A percentile compares a stretch with the other conserved stretches of the same genome.
Conservation (phyloP, 805 yeast genomes). For the Teunomyces aglyptinius region DNA sequence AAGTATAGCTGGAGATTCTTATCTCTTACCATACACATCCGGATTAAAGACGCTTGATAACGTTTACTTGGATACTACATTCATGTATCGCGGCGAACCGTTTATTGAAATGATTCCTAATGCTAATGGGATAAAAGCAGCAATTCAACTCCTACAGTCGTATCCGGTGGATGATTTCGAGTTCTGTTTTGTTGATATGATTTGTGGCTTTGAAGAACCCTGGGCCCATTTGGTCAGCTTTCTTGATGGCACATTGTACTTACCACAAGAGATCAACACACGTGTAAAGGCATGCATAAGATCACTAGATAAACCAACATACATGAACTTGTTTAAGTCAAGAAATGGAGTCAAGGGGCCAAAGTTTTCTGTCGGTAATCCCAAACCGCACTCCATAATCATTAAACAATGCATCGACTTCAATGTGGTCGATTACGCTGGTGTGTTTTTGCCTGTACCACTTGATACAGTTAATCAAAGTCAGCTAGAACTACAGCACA, state of each 20-base stretch:
- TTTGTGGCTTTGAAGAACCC: conserved; percentile 54
- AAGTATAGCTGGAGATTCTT: conserved; percentile 34
- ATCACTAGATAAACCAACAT: not conserved
- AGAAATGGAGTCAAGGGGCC: not conserved
- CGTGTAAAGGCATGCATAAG: not conserved
- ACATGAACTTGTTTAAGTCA: conserved; percentile 1
- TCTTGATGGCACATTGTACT: conserved; percentile 16
- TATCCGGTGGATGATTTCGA: conserved; percentile 44
- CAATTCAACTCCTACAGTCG: conserved; percentile 29
- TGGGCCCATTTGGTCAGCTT: conserved; percentile 39
- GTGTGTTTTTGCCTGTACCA: conserved; percentile 25
- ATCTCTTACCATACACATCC: conserved; percentile 40
- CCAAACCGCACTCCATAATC: conserved; percentile 15
- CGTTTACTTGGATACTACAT: conserved; percentile 56
- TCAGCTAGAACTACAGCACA: conserved; percentile 15
- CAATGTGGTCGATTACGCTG: conserved; percentile 32
- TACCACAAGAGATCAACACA: conserved; percentile 6
- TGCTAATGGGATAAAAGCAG: conserved; percentile 36
- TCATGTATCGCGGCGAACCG: conserved; percentile 49
- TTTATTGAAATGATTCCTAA: conserved; percentile 44
- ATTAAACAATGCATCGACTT: conserved; percentile 39
- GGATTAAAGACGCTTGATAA: conserved; percentile 36
- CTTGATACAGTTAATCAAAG: conserved; percentile 13
- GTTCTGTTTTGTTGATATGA: conserved; percentile 40
- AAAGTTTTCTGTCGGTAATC: conserved; percentile 4